Base-by-base conservation (phyloP, 2,329 filamentous ascomycete species). In the Trichoderma arundinaceum region DNA sequence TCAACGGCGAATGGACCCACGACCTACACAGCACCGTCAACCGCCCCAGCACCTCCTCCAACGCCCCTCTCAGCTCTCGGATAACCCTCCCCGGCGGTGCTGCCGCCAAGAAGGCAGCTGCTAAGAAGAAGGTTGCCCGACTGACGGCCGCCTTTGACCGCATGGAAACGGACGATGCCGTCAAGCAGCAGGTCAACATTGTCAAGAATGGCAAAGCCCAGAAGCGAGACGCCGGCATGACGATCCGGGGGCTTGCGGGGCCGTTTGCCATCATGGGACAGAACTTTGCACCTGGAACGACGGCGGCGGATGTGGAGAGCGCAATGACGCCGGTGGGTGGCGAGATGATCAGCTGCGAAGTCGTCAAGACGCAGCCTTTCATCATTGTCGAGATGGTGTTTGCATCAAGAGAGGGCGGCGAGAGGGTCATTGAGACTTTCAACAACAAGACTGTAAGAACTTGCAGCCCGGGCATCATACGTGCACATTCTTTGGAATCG, bases 241-340 rank as follows among this genome's bases (percentile, higher is more conserved):
- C 84, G 41, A 94, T 95, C 69, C 83, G 87, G 61, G 92, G 92
- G n/a, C 80, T 90, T 8, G 88, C 88, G 0, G 89, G 90, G 0
- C 90, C 90, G 1, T 92, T 86, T 71, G 84, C 86, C 17, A 85
- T 95, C 28, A 85, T 92, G 74, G 91, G 90, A 2, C 89, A 91
- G 77, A 95, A 95, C 80, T 92, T 95, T 74, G 92, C 91, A 12
- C 87, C 87, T 1, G 92, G 92, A 43, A 95, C 92, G 0, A 93
- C 92, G 7, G 90, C 89, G 1, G 90, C 90, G 35, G 92, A 95
- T 73, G 92, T 95, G 67, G 90, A 93, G 80, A 91, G 89, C 71
- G 92, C 92, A 65, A 88, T 95, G 87, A 85, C 84, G n/a, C 87
- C 88, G 0, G 80, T 91, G n/a, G 90, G 90, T 44, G 90, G 90